Evolutionary conservation across 2,329 filamentous ascomycete genomes (phyloP), one percentile per base, ranked within the genome.

Genomic region (Ophiostoma ulmi): DNA sequence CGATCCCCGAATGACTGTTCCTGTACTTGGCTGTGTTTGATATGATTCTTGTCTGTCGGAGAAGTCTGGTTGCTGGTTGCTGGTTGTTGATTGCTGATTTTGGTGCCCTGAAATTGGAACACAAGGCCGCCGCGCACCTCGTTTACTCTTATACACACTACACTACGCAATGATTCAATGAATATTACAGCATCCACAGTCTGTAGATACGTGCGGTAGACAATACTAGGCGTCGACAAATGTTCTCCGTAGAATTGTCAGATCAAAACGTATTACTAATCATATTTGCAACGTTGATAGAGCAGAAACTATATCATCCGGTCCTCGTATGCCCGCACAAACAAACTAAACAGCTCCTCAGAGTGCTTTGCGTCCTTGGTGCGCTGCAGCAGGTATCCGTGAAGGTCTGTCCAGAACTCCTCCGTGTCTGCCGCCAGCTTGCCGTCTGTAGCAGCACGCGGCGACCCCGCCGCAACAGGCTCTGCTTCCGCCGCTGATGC

Each of bases 401-500:
- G 88, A 73, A 99, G 80, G 81, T 98, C 95, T 10, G 81, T 81
- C 95, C 95, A 99, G 78, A 99, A 99, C 70, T 86, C 88, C 7
- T 90, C 87, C 14, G 87, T 90, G 76, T 87, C 81, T 8, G 67
- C 35, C 1, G 67, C 58, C 6, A 67, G 38, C 3, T 64, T 69
- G 38, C 8, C 55, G 11, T 44, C 71, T 8, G 61, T 67, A 5
- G 61, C 1, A 2, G 69, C 20, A 14, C 44, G 86, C 86, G 74
- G 85, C 88, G 69, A 41, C 1, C 36, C n/a, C 2, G 67, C 39
- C 35, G 70, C 58, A 17, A 11, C 55, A 11, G 63, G 13, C 10
- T 58, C 68, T 22, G 22, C 36, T 35, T 17, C 14, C n/a, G 38
- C 13, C 8, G 35, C 48, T 2, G 39, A 22, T 14, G 66, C 31